Conservation (phyloP, 345 rosid species). For the Citrus mangshanensis region DNA sequence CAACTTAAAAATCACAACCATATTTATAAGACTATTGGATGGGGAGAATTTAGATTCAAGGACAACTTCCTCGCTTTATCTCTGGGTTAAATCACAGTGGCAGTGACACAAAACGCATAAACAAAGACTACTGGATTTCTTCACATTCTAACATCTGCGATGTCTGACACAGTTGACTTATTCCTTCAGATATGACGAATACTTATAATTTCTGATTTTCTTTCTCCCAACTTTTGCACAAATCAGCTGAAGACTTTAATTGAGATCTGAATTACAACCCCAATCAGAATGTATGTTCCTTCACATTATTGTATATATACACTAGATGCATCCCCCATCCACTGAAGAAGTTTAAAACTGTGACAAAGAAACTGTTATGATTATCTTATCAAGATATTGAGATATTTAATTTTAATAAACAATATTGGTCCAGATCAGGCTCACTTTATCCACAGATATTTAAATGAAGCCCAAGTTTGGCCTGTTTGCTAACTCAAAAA, state of each 20-base stretch:
- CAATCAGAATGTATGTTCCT: not conserved
- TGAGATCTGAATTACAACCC: not conserved
- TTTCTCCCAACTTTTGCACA: slow-evolving; percentile 1
- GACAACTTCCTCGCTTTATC: not conserved
- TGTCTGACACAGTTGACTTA: not conserved
- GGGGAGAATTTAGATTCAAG: not conserved
- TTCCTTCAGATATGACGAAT: not conserved
- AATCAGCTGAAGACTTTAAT: not conserved
- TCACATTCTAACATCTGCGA: not conserved
- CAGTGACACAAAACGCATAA: too few relatives aligned
- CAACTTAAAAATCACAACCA: not conserved
- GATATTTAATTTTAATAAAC: not conserved
- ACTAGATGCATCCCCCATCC: not conserved
- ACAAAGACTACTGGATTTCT: not conserved
- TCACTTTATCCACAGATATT: not conserved
- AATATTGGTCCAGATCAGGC: not conserved
- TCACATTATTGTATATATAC: not conserved
- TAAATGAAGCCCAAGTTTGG: not conserved
- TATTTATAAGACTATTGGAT: not conserved
- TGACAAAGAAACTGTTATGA: not conserved
- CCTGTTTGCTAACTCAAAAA: not conserved
- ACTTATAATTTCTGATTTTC: not conserved
- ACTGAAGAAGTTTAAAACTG: not conserved
- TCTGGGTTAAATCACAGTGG: not conserved
- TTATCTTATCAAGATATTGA: not conserved